A percentile compares a stretch with the other conserved stretches of the same genome.
These are phyloP conservation scores for Syzygium aromaticum DNA, from an alignment of 345 rosid genomes.

Conservation along the genomic window DNA sequence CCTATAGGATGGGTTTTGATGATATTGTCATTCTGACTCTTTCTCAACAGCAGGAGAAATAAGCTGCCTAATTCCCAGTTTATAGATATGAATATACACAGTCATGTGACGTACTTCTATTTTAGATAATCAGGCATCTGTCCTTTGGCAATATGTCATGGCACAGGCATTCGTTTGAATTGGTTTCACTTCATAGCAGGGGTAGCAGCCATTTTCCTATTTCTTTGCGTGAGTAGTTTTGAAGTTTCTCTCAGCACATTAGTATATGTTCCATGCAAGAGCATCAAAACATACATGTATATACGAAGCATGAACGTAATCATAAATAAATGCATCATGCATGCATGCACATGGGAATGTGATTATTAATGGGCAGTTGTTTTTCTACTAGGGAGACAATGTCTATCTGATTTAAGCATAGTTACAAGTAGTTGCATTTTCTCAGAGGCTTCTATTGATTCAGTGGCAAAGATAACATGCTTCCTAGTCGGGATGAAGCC, in stretches of 20 bases:
- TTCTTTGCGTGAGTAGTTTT: not conserved
- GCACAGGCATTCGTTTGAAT: not conserved
- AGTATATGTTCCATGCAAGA: not conserved
- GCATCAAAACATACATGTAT: not conserved
- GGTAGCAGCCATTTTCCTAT: not conserved
- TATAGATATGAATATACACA: not conserved
- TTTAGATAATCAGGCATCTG: not conserved
- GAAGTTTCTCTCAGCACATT: not conserved
- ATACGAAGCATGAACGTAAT: not conserved
- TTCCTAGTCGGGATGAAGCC: slow-evolving; percentile 78
- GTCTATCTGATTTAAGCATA: not conserved
- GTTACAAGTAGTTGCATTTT: not conserved
- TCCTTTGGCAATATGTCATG: not conserved
- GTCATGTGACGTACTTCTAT: not conserved
- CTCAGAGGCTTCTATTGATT: not conserved
- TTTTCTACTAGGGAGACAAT: not conserved
- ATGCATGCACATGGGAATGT: not conserved
- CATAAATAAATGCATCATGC: not conserved
- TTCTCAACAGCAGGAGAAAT: not conserved
- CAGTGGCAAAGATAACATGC: slow-evolving; percentile 79
- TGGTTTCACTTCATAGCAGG: not conserved
- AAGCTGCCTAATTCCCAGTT: not conserved
- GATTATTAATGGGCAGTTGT: not conserved
- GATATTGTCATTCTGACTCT: not conserved
- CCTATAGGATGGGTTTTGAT: not conserved